Conservation (phyloP, 345 rosid genomes). For the Ricinus communis region DNA sequence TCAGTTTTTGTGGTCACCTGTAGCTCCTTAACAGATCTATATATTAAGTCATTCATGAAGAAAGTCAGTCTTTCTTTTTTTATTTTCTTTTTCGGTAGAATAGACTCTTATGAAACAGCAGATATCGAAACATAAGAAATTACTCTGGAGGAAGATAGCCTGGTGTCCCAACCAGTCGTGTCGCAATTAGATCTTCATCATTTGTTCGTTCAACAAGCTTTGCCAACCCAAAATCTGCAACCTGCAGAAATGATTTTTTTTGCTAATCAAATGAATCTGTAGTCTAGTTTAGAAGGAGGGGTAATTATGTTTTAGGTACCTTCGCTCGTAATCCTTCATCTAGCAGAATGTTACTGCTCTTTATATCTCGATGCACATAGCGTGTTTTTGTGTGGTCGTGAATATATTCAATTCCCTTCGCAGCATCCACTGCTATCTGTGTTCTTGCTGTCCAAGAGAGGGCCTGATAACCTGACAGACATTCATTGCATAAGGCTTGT, state of each 20-base stretch:
- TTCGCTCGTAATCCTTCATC: constrained; percentile 56
- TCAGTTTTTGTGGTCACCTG: constrained; percentile 66
- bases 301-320: constrained; percentile 42
- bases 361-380: constrained; percentile 65
- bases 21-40: constrained; percentile 63
- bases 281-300: not conserved
- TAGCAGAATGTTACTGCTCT: constrained; percentile 62
- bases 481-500: not conserved
- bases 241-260: constrained; percentile 28
- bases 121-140: not conserved
- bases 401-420: constrained; percentile 64
- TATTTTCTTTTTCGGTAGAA: no score
- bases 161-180: constrained; percentile 63
- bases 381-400: constrained; percentile 66
- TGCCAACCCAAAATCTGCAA: constrained; percentile 68
- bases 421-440: constrained; percentile 63
- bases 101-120: no score
- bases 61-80: not conserved
- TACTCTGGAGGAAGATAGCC: constrained; percentile 77
- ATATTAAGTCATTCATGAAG: not conserved
- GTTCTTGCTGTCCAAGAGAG: constrained; percentile 66
- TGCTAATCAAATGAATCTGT: not conserved
- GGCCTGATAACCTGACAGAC: constrained; percentile 44
- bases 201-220: constrained; percentile 55
- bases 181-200: constrained; percentile 56